Evolutionary conservation across 2,329 filamentous ascomycete species (phyloP), one percentile per base, ranked within the genome.

Genomic region (Sarocladium strictum): DNA sequence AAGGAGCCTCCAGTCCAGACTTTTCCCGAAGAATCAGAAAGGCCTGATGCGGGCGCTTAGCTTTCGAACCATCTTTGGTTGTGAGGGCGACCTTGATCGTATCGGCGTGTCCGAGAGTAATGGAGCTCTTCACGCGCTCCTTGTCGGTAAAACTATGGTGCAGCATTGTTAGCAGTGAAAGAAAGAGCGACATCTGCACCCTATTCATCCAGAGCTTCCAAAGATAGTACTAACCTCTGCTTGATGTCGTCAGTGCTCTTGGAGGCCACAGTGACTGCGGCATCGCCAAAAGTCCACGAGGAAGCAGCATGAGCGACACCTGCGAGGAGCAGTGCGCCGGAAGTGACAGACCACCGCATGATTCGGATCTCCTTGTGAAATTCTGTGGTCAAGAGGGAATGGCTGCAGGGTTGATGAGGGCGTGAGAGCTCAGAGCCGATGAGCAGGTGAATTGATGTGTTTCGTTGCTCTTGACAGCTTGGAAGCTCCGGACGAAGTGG

Each of bases 21-120:
- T 79, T 75, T 62, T 97, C 91, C 63, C 83, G 85, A 56, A 99
- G 72, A 15, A 94, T 79, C 54, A 99, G 78, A 76, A 97, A 97
- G 5, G 91, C 91, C 73, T 99, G 94, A 72, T 99, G 94, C 62
- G 94, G 90, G 60, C 89, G 84, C 78, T 91, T 93, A 47, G 83
- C 80, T 62, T 84, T 86, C 71, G 85, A 84, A 66, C 82, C 85
- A 65, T 96, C 90, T 67, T 87, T 87, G 9, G 90, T 81, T 32
- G 90, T 96, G 64, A 99, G 75, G 61, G 84, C 73, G 61, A 99
- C 75, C 76, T 94, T 96, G 65, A 97, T 76, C 40, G 84, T 84
- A 66, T 95, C 91, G 54, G 81, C 69, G 54, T 78, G 71, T 58
- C 84, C 82, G 58, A 97, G 76, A 11, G 77, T 70, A 40, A 97